Evolutionary conservation across 2,329 filamentous ascomycete genomes (phyloP), one percentile per base, ranked within the genome.

Genomic region (Coniochaeta sp.): DNA sequence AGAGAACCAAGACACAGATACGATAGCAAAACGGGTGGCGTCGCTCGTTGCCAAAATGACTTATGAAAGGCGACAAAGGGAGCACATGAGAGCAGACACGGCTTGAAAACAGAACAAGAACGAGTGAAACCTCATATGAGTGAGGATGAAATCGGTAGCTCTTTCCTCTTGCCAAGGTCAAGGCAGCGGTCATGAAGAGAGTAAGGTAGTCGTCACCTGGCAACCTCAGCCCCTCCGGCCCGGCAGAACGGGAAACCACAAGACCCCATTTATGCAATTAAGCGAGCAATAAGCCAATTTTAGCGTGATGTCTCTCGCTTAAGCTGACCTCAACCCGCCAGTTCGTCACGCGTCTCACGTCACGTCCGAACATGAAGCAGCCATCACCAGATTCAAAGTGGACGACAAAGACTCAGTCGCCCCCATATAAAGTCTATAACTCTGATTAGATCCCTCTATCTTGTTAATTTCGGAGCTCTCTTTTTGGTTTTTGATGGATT

Each of bases 301-400:
- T 35, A 35, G n/a, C 32, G 32, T 9, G 32, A 16, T 35, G 32
- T 7, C 32, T n/a, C n/a, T n/a, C n/a, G n/a, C n/a, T n/a, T n/a
- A n/a, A n/a, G n/a, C n/a, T n/a, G n/a, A n/a, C n/a, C n/a, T n/a
- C 20, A 12, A 26, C 7, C 38, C 54, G 55, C 54, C 52, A 12
- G 38, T 16, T 42, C 51, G 32, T 52, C 51, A 52, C 51, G 51
- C 51, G 51, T n/a, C n/a, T n/a, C n/a, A n/a, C n/a, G n/a, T 52
- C 51, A 52, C 51, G 32, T 50, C 32, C n/a, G 22, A 31, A 47
- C 42, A 24, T 2, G n/a, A n/a, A n/a, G n/a, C n/a, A 24, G 45
- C 26, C 24, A 47, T 16, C 45, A 47, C 45, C 8, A 47, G 18
- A 38, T 38, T 16, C 33, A 38, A 38, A 24, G 35, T 40, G 6